Conservation (phyloP, 2,329 filamentous ascomycete genomes). For the Scedosporium aurantiacum region DNA sequence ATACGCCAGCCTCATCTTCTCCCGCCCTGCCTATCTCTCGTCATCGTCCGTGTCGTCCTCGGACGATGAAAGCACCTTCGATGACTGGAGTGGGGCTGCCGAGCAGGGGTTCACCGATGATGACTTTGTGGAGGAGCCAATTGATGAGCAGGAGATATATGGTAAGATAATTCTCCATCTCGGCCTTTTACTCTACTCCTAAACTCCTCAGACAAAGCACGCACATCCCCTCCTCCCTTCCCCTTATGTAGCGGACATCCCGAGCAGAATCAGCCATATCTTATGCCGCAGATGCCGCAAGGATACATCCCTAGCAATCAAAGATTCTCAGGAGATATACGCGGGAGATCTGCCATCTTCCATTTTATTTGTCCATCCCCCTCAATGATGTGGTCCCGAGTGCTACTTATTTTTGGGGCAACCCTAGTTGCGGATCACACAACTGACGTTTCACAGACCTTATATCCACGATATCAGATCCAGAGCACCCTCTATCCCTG, state of each 20-base stretch:
- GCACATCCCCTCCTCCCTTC: neutral
- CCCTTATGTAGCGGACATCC: neutral
- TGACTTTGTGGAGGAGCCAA: conserved; percentile 61
- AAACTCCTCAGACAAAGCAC: conserved; percentile 10
- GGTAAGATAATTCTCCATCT: conserved; percentile 37
- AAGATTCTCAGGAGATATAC: neutral
- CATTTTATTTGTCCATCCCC: neutral
- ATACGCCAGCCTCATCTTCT: conserved; percentile 35
- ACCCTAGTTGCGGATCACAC: conserved; percentile 12
- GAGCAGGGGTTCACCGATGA: conserved; percentile 28
- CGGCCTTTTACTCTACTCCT: neutral
- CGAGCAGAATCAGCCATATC: neutral
- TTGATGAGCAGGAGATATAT: conserved; percentile 96
- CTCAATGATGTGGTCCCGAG: neutral
- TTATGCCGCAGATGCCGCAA: neutral
- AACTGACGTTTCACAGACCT: conserved; percentile 52
- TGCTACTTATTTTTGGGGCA: neutral
- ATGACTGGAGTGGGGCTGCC: conserved; percentile 14
- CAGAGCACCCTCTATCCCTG: conserved; percentile 88
- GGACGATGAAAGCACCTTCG: conserved; percentile 15
- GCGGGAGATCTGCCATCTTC: neutral
- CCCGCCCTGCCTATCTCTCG: conserved; percentile 32
- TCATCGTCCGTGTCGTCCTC: conserved; percentile 22
- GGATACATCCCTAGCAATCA: neutral
- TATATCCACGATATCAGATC: conserved; percentile 88